Percentiles rank a stretch among this genome's conserved stretches.
Conservation (phyloP, 2,329 filamentous ascomycete species). For the Penicillium sp. region DNA sequence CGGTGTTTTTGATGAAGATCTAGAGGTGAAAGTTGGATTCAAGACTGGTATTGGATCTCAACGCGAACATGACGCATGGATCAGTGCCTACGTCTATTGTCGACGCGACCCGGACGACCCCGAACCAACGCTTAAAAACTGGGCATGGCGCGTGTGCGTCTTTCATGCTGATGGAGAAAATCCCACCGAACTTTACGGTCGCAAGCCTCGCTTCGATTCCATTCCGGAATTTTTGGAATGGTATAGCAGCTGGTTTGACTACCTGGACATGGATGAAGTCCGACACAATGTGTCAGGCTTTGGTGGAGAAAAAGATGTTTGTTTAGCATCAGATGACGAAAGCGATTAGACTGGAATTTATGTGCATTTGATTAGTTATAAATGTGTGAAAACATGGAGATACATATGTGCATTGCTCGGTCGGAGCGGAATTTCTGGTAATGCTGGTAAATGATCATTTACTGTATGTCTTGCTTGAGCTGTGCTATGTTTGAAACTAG, state of each 20-base stretch:
- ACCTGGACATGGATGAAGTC: no score
- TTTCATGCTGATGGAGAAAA: neutral
- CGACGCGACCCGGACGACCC: neutral
- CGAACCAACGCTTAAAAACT: neutral
- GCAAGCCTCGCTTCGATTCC: neutral
- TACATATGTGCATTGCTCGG: no score
- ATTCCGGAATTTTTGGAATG: slow-evolving; percentile 3
- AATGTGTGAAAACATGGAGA: no score
- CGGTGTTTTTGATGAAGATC: neutral
- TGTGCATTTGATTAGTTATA: no score
- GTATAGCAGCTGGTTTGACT: neutral
- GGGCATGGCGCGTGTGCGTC: neutral
- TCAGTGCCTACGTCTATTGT: neutral
- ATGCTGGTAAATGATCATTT: no score
- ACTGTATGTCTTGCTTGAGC: no score
- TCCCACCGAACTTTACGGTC: neutral
- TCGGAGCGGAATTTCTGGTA: no score
- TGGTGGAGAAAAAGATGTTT: no score
- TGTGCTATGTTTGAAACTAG: no score
- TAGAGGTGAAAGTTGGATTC: neutral
- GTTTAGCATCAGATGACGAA: no score
- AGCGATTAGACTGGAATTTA: no score
- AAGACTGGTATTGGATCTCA: neutral
- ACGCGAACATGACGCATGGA: neutral
- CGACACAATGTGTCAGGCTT: no score